These are phyloP conservation scores for Aureobasidium subglaciale DNA, from an alignment of 2,329 filamentous ascomycete species.

Conservation along the genomic window DNA sequence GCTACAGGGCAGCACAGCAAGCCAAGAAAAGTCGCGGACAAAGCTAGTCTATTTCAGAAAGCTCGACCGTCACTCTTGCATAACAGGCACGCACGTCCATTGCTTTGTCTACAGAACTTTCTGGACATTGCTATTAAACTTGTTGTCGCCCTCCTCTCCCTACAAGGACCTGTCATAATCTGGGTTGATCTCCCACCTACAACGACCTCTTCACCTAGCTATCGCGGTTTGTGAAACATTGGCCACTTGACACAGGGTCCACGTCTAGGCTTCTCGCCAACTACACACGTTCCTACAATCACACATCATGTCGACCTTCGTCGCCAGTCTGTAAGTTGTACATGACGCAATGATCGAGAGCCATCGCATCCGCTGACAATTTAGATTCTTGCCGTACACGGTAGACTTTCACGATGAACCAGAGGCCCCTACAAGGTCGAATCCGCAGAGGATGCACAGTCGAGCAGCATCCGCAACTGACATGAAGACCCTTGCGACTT, in stretches of 20 bases:
- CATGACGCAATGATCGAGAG: neutral
- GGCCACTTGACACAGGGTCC: neutral
- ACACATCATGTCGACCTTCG: constrained; percentile 17
- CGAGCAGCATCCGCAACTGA: constrained; percentile 2
- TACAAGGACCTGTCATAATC: neutral
- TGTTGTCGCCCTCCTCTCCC: neutral
- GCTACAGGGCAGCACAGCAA: neutral
- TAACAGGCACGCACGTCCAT: constrained; percentile 12
- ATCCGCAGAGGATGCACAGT: constrained; percentile 5
- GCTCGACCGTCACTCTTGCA: constrained; percentile 14
- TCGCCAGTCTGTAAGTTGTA: constrained; percentile 25
- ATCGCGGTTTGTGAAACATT: neutral
- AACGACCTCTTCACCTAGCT: neutral
- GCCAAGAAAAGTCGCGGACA: neutral
- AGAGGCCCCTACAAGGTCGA: constrained; percentile 12
- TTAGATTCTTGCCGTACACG: constrained; percentile 84
- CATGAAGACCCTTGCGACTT: neutral
- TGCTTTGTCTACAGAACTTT: constrained; percentile 12
- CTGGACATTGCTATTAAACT: constrained; percentile 11
- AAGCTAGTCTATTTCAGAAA: constrained; percentile 9
- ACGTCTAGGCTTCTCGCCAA: neutral
- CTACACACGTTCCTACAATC: neutral
- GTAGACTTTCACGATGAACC: constrained; percentile 69
- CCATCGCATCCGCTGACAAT: neutral
- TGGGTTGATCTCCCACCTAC: neutral